Base-by-base conservation (phyloP, 164 flowering plant genomes). In the Chloranthus sessilifolius region DNA sequence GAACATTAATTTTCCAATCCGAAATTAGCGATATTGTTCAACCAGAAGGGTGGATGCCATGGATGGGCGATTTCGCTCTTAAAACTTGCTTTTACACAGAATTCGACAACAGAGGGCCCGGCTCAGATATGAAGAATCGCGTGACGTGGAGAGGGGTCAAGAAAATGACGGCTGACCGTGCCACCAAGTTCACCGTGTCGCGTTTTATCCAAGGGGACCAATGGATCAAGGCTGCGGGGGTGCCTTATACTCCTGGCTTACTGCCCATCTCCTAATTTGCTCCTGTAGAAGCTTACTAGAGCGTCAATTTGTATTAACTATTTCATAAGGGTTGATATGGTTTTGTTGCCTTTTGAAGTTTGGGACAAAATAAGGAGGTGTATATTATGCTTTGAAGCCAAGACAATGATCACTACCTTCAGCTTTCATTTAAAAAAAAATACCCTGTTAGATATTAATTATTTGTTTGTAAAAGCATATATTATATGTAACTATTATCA, bases 91-190 rank as follows among this genome's bases (percentile, higher is more conserved):
- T 22, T 17, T 33, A 14, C 20, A 8, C 16, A 1, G 39, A 33
- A 27, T 21, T 48, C 5, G 37, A 17, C 19, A 21, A 30, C n/a
- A 8, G 4, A 8, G 52, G 17, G 15, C 27, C 52, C 7, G 27
- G 38, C 5, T 9, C 38, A 16, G 30, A 14, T 3, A 5, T 43
- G 47, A 19, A 4, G 3, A 17, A 17, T 7, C 24, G 47, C 30
- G 47, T 43, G 47, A 43, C 5, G 12, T 43, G 47, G 47, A 15
- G 6, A n/a, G 31, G 47, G 29, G 47, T 43, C 7, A 12, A 24
- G 47, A 1, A 11, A 1, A 30, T 14, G 4, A 30, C 7, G 20
- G 30, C 47, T 4, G 28, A 43, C n/a, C 35, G 22, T 6, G 47
- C 25, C 16, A 3, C 47, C 27, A 25, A 9, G 16, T 43, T 43